Percentiles rank a stretch among this genome's conserved stretches.
Evolutionary conservation across 1,284 basidiomycete species (phyloP).

Genomic region (Sporisorium scitamineum): DNA sequence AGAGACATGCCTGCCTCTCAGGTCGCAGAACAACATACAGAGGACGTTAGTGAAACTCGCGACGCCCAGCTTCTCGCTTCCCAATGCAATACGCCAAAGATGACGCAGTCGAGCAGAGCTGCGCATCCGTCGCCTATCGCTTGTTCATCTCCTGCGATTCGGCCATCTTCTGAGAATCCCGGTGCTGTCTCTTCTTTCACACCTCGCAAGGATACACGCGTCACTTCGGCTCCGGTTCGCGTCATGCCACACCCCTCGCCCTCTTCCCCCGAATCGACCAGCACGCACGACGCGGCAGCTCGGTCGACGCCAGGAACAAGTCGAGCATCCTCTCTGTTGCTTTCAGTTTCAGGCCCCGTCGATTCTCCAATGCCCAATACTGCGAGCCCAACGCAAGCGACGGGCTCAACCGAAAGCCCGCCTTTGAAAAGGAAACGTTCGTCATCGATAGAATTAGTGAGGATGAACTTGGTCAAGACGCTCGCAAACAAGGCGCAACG

Average conservation of each 20-base stretch:
- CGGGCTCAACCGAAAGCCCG: background rate
- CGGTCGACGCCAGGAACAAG: background rate
- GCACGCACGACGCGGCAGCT: background rate
- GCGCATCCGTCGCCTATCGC: background rate
- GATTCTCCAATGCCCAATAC: background rate
- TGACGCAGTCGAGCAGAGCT: background rate
- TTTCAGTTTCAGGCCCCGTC: background rate
- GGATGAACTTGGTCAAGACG: background rate
- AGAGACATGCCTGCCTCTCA: background rate
- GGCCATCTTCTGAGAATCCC: background rate
- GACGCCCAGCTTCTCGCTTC: background rate
- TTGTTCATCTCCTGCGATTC: background rate
- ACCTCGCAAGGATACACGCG: background rate
- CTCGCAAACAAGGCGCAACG: background rate
- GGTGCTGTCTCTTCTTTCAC: background rate
- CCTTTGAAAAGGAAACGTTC: background rate
- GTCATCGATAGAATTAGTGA: background rate
- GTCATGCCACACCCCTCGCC: background rate
- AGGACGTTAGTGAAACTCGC: background rate
- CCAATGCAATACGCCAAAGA: background rate
- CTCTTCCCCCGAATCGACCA: background rate
- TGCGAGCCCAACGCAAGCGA: background rate
- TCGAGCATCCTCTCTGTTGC: background rate
- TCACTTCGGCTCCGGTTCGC: background rate
- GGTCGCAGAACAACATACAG: background rate